Evolutionary conservation across 2,329 filamentous ascomycete genomes (phyloP).

Genomic region (Neofusicoccum ribis): DNA sequence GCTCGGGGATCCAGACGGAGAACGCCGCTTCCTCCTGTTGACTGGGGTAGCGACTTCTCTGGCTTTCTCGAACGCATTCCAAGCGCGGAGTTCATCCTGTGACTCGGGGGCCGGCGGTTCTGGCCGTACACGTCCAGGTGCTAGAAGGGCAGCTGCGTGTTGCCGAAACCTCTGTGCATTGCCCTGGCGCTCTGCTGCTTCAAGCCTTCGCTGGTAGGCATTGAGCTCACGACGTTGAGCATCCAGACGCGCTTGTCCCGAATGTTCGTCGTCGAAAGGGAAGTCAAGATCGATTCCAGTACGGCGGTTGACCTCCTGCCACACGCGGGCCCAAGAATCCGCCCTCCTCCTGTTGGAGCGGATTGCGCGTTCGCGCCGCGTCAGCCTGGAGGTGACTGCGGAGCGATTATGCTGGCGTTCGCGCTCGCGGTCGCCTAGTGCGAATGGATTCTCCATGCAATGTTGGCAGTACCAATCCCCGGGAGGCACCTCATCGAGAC

Average conservation of each 20-base stretch:
- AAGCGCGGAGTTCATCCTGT: conserved; percentile 77
- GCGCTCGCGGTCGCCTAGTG: conserved; percentile 33
- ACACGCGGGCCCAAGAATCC: conserved; percentile 69
- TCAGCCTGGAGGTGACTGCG: conserved; percentile 35
- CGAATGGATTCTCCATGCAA: conserved; percentile 55
- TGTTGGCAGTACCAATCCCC: conserved; percentile 90
- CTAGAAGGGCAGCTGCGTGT: conserved; percentile 63
- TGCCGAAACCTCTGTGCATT: conserved; percentile 71
- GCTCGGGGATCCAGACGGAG: conserved; percentile 68
- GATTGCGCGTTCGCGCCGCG: conserved; percentile 17
- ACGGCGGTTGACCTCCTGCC: conserved; percentile 85
- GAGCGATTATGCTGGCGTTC: conserved; percentile 31
- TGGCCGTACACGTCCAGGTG: conserved; percentile 36
- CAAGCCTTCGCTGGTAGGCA: conserved; percentile 81
- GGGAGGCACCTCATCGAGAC: conserved; percentile 71
- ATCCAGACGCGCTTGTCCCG: conserved; percentile 4
- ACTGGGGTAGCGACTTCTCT: conserved; percentile 57
- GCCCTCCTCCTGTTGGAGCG: conserved; percentile 9
- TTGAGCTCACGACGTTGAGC: conserved; percentile 58
- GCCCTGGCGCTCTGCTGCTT: conserved; percentile 78
- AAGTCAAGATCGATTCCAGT: conserved; percentile 79
- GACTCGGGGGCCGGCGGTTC: conserved; percentile 65
- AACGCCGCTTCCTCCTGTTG: conserved; percentile 73
- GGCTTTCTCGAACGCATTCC: conserved; percentile 87
- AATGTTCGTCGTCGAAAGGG: conserved; percentile 72